Conservation (phyloP, 257 asterid genomes). For the Rauvolfia tetraphylla region DNA sequence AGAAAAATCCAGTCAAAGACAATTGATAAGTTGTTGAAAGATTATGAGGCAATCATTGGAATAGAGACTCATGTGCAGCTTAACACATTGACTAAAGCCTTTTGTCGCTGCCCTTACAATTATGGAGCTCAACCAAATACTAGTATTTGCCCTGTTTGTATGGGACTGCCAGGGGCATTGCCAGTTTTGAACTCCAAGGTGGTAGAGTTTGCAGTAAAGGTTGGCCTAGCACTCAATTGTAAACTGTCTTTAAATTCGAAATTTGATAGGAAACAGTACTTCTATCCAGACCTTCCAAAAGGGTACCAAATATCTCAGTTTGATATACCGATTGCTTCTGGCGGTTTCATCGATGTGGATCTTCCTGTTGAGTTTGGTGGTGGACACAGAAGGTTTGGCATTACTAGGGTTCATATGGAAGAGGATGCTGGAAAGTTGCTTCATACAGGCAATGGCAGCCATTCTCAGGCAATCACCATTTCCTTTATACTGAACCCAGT, state of each 20-base stretch:
- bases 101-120: slow-evolving; percentile 44
- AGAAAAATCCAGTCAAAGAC: slow-evolving; percentile 34
- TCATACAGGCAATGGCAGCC: slow-evolving; percentile 67
- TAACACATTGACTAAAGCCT: slow-evolving; percentile 42
- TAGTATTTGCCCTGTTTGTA: slow-evolving; percentile 77
- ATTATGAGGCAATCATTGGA: slow-evolving; percentile 84
- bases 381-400: slow-evolving; percentile 86
- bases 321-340: slow-evolving; percentile 77
- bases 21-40: slow-evolving; percentile 50
- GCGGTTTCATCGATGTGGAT: slow-evolving; percentile 83
- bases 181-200: slow-evolving; percentile 93
- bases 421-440: slow-evolving; percentile 98
- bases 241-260: slow-evolving; percentile 67
- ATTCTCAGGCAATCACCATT: slow-evolving; percentile 61
- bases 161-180: slow-evolving; percentile 98
- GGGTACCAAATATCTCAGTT: slow-evolving; percentile 98
- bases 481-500: neutral
- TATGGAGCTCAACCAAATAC: slow-evolving; percentile 90
- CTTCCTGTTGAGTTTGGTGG: slow-evolving; percentile 95
- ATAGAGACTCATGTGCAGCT: slow-evolving; percentile 93
- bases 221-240: slow-evolving; percentile 86
- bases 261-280: slow-evolving; percentile 93
- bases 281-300: slow-evolving; percentile 95
- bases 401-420: slow-evolving; percentile 98
- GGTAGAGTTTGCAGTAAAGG: slow-evolving; percentile 69